Evolutionary conservation across 306 rosid species (phyloP), one percentile per base, ranked within the genome.

Genomic region (Acacia acuminata): DNA sequence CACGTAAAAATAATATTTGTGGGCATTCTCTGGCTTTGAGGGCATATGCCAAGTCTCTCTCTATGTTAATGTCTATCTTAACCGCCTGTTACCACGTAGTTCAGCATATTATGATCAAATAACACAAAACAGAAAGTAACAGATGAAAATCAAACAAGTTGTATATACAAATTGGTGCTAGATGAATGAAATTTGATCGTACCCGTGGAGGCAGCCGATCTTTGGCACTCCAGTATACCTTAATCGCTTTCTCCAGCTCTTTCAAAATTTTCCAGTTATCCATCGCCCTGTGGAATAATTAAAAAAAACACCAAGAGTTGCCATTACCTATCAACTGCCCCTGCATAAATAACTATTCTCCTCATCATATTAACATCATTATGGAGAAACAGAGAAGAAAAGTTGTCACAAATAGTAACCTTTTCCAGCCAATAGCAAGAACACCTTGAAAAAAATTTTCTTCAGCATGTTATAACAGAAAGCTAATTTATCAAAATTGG

Each of bases 191-290:
- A 72, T 58, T 43, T 42, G 79, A 79, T 14, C 73, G 68, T 90
- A 96, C 99, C 97, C 98, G 84, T 1, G 98, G 99, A 83, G 98
- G 98, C 83, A 96, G 82, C 56, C 90, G 86, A 85, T 96, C 97
- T 86, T 94, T 92, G 58, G 98, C 94, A 7, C 88, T 79, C 98
- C 97, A 86, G 50, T 82, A 96, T 50, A 94, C 94, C 88, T 91
- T 89, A 3, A 96, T 69, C 10, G 99, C 99, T 88, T 94, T 90
- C 88, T 94, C 98, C 32, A 96, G 87, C 88, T 94, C 99, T 87
- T 94, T 96, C 86, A 96, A 87, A 47, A 84, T 87, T 86, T 89
- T 94, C 99, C 99, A 96, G 83, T 96, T 96, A 71, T 92, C 96
- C 60, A 68, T 44, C 51, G 99, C 94, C 84, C 98, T 92, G 86